Conservation (phyloP, 2,329 filamentous ascomycete genomes). For the Hymenoscyphus occultus region DNA sequence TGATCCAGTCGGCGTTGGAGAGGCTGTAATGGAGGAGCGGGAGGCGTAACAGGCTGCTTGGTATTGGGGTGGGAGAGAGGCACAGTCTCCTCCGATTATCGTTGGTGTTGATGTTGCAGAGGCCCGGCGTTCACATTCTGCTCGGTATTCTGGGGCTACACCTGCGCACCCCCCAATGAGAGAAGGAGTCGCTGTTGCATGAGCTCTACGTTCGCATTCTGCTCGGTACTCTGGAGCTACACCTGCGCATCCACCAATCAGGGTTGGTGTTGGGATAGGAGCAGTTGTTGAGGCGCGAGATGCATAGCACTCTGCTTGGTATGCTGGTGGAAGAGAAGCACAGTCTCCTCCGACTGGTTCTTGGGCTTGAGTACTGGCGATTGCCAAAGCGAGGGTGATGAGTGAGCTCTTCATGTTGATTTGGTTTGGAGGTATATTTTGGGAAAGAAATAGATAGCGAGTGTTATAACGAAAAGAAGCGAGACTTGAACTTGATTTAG, state of each 20-base stretch:
- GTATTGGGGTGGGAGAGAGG: slow-evolving; percentile 3
- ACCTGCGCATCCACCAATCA: neutral
- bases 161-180: neutral
- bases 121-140: neutral
- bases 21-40: neutral
- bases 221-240: neutral
- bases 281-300: neutral
- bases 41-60: slow-evolving; percentile 8
- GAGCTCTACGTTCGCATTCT: neutral
- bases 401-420: slow-evolving; percentile 12
- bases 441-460: neutral
- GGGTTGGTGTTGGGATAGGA: neutral
- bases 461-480: neutral
- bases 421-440: neutral
- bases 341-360: slow-evolving; percentile 1
- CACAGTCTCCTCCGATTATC: neutral
- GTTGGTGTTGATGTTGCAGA: neutral
- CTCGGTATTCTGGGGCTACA: neutral
- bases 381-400: slow-evolving; percentile 8
- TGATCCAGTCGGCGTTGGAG: neutral
- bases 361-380: slow-evolving; percentile 3
- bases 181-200: neutral
- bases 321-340: neutral
- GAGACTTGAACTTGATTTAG: neutral
- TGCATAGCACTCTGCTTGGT: slow-evolving; percentile 3